Conservation (phyloP, 352 stramenopile genomes). For the Phytophthora melonis region DNA sequence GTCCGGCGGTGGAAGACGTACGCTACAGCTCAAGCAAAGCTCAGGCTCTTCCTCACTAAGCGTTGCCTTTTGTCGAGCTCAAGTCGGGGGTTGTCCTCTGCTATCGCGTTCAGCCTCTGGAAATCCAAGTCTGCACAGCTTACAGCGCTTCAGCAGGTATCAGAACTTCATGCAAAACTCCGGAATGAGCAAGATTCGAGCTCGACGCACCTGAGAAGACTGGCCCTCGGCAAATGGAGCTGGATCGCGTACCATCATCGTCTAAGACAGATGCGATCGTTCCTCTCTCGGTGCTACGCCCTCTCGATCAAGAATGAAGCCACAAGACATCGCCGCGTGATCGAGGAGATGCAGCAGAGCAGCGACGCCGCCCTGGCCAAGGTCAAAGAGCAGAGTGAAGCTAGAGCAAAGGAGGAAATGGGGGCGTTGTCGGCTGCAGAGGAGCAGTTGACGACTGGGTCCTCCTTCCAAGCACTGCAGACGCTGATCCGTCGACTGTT, state of each 20-base stretch:
- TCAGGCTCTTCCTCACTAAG: constrained; percentile 32
- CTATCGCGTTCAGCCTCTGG: constrained; percentile 35
- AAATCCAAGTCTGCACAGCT: constrained; percentile 22
- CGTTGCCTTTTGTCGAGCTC: constrained; percentile 24
- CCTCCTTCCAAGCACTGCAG: constrained; percentile 49
- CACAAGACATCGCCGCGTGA: constrained; percentile 10
- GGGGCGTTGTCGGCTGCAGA: constrained; percentile 25
- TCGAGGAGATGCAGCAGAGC: constrained; percentile 24
- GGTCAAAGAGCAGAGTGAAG: constrained; percentile 23
- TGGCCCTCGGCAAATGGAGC: constrained; percentile 50
- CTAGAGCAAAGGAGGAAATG: constrained; percentile 21
- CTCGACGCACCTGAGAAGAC: constrained; percentile 21
- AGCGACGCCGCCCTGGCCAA: constrained; percentile 23
- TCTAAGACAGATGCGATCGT: constrained; percentile 43
- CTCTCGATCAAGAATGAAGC: constrained; percentile 19
- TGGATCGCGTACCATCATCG: constrained; percentile 61
- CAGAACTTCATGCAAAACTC: constrained; percentile 21
- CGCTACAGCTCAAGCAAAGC: constrained; percentile 22
- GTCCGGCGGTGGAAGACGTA: constrained; percentile 27
- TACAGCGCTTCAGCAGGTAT: constrained; percentile 20
- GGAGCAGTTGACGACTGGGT: constrained; percentile 31
- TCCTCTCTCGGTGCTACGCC: constrained; percentile 42
- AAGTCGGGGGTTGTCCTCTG: constrained; percentile 13
- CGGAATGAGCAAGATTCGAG: constrained; percentile 22
- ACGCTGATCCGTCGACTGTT: constrained; percentile 59